Base-by-base conservation (phyloP, 768 basidiomycete species). In the Russula sp. region DNA sequence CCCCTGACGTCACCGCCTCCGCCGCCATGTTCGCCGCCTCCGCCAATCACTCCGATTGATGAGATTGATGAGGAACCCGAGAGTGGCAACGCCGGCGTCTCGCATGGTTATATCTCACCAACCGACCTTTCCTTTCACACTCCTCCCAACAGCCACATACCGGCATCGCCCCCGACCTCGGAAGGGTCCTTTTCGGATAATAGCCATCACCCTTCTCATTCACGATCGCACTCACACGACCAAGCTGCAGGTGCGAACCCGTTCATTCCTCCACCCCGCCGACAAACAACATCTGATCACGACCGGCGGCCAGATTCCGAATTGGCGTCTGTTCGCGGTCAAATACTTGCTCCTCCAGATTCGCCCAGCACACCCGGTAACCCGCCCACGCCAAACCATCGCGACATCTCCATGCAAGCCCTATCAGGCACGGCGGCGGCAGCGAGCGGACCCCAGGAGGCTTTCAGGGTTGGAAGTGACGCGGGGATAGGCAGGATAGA, bases 301-400 rank as follows among this genome's bases (percentile, higher is more conserved):
- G 79, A 66, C 74, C 82, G 74, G 79, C 84, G 68, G 62, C 81
- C 84, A 84, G 85, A 84, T 77, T 75, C 87, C 72, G 86, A 87
- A 71, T 74, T 86, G 70, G 78, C 83, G 18, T 57, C 68, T 64
- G 83, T 89, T 69, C 87, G 87, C 73, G 82, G 88, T 66, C 89
- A 87, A 60, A 49, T 13, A n/a, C 65, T 63, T 24, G 60, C 57
- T 77, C 85, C 84, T 34, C 89, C 89, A 70, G 90, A 92, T 75
- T 91, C 90, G 24, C 90, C 92, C 1, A 77, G 79, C 76, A 85
- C 83, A 67, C 87, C 86, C 49, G 68, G 68, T 8, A 89, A 92
- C 72, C 89, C 90, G 24, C 90, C 90, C 61, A 94, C 92, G n/a
- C 92, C 92, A 61, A 84, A 89, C 72, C 78, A 84, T 61, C 84